Base-by-base conservation (phyloP, 2,329 filamentous ascomycete species). In the Colletotrichum noveboracense region DNA sequence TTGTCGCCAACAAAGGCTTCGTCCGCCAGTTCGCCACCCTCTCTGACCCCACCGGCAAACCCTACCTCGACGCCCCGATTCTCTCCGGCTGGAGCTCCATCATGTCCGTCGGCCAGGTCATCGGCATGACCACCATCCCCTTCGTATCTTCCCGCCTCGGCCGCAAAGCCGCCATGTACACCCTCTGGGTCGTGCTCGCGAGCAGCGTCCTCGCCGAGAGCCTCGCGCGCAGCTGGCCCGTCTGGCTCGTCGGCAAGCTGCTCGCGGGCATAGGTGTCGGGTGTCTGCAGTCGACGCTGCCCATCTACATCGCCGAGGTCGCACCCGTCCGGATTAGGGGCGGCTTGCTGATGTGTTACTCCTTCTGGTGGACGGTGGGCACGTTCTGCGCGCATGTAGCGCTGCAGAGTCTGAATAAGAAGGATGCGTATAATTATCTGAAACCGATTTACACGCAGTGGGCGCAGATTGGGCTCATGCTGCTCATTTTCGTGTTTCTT, bases 311-410 rank as follows among this genome's bases (percentile, higher is more conserved):
- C 7, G 81, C 84, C 1, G 86, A 88, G 71, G 79, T 85, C 1
- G 83, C 86, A 0, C 86, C 86, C 1, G 83, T 84, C 0, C 83
- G 84, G 13, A 79, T 86, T 1, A 80, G 85, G 18, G 86, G 86
- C 14, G 82, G 84, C 1, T 34, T 82, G 2, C 81, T 87, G 43
- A 86, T 87, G 77, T 81, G 81, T 16, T 86, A 87, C 70, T 85
- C 81, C 62, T 83, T 87, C 76, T 88, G 87, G 87, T 87, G 85
- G 77, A 84, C 84, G 1, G 24, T 87, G 0, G 87, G 87, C 1
- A 81, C 83, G 8, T 83, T 88, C 30, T 85, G 84, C 36, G 85
- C 84, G 5, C 84, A 84, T 9, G 80, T 88, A 0, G 85, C 86
- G 1, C 79, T 88, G 3, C 81, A 87, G 28, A 75, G 77, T 4